Evolutionary conservation across 2,329 filamentous ascomycete species (phyloP), one percentile per base, ranked within the genome.

Genomic region (Teratosphaeria viscida): DNA sequence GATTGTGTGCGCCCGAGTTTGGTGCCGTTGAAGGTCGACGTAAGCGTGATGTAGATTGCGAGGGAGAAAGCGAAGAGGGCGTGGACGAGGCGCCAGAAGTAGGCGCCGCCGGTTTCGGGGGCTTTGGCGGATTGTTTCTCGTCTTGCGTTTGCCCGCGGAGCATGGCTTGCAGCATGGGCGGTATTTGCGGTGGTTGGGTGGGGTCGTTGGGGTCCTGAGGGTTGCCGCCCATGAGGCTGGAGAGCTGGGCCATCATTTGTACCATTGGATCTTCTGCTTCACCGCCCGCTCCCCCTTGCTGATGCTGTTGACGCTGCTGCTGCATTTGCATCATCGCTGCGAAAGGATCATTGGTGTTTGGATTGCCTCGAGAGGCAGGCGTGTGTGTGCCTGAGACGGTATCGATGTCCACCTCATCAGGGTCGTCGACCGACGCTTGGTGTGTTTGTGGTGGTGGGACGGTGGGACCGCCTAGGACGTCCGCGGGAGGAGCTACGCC

Each of bases 371-470:
- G 43, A n/a, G 16, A 49, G 52, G 57, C 59, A 8, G 65, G 64
- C 26, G 62, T 66, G 26, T 63, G 58, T 6, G 56, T 56, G 53
- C 62, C 60, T 8, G 64, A 61, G 16, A 63, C 67, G 64, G 86
- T 75, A n/a, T 87, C 89, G 65, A 92, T 90, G 71, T 92, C 88
- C 63, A 90, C 81, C 72, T 91, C 89, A 5, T 85, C 87, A 5
- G 88, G 88, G 67, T 89, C 86, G 59, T 79, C 83, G 67, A 72
- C 70, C n/a, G 73, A 66, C 32, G 74, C 65, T 26, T 70, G 65
- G 47, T 72, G 63, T 11, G 72, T 59, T 52, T 55, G 32, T 4
- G 52, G 14, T 26, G 65, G 63, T n/a, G 23, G n/a, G 16, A 14
- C 39, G 23, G 71, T 63, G 27, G 71, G 68, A 43, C 68, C 69